phyloP scores from a whole-genome alignment of 2,329 filamentous ascomycete genomes.

The Talaromyces islandicus region DNA sequence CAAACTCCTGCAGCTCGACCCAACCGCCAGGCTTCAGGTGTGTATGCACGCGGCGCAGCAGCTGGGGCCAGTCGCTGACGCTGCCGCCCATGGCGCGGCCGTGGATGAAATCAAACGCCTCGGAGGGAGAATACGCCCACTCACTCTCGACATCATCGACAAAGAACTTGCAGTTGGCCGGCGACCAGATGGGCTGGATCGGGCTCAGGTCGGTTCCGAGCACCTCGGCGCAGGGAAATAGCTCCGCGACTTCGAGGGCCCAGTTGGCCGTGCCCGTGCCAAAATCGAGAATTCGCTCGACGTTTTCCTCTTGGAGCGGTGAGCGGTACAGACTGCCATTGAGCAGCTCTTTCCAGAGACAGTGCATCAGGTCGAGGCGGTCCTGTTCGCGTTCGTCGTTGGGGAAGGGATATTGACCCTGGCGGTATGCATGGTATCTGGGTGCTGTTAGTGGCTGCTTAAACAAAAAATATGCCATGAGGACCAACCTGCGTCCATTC shows the following conservation, averaged over 20 bases:
- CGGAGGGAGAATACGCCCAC: constrained; percentile 26
- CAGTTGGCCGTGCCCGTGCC: neutral
- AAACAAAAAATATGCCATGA: too few relatives aligned
- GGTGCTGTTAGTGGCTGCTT: neutral
- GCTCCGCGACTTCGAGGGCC: constrained; percentile 29
- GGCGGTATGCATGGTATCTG: constrained; percentile 22
- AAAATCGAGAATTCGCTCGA: constrained; percentile 1
- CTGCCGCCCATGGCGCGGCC: constrained; percentile 20
- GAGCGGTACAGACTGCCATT: constrained; percentile 21
- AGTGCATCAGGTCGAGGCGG: constrained; percentile 24
- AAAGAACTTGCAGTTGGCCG: constrained; percentile 40
- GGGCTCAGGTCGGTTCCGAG: constrained; percentile 13
- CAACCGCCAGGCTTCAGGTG: constrained; percentile 13
- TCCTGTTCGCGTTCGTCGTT: constrained; percentile 29
- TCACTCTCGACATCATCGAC: constrained; percentile 25
- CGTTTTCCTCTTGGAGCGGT: constrained; percentile 15
- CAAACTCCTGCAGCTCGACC: constrained; percentile 14
- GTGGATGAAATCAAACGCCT: constrained; percentile 21
- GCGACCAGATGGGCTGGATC: constrained; percentile 24
- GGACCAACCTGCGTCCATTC: constrained; percentile 18
- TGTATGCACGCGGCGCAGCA: constrained; percentile 12
- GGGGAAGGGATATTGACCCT: constrained; percentile 23
- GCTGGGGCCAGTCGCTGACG: constrained; percentile 14
- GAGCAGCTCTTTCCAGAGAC: constrained; percentile 16
- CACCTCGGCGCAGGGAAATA: constrained; percentile 17